These are phyloP conservation scores for Aspergillus ellipticus DNA, from an alignment of 495 filamentous ascomycete species.

Conservation along the genomic window DNA sequence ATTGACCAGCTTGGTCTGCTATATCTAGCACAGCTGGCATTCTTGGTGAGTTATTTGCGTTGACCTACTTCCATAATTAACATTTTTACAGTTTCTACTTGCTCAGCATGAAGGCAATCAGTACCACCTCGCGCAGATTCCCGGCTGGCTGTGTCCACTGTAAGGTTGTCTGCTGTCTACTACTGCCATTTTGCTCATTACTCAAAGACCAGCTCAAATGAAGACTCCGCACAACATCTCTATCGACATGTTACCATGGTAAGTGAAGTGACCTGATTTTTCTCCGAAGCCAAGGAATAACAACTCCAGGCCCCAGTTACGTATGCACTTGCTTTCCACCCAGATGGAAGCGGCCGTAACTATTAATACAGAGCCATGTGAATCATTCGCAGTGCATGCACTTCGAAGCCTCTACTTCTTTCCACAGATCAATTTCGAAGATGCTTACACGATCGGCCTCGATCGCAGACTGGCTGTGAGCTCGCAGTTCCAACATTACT, in stretches of 20 bases:
- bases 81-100: background rate
- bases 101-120: background rate
- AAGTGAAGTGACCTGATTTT: background rate
- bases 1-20: background rate
- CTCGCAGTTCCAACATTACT: background rate
- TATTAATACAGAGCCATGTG: background rate
- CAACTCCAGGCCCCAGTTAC: background rate
- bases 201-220: background rate
- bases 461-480: background rate
- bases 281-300: background rate
- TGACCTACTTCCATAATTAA: background rate
- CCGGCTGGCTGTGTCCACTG: background rate
- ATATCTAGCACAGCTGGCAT: background rate
- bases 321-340: background rate
- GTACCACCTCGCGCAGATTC: background rate
- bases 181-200: background rate
- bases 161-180: background rate
- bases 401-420: background rate
- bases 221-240: background rate
- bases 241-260: background rate
- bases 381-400: background rate
- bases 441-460: background rate
- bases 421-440: background rate
- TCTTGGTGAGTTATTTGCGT: background rate
- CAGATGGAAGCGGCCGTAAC: background rate